phyloP scores from a whole-genome alignment of 2,329 filamentous ascomycete species.

The Chalara sp. region DNA sequence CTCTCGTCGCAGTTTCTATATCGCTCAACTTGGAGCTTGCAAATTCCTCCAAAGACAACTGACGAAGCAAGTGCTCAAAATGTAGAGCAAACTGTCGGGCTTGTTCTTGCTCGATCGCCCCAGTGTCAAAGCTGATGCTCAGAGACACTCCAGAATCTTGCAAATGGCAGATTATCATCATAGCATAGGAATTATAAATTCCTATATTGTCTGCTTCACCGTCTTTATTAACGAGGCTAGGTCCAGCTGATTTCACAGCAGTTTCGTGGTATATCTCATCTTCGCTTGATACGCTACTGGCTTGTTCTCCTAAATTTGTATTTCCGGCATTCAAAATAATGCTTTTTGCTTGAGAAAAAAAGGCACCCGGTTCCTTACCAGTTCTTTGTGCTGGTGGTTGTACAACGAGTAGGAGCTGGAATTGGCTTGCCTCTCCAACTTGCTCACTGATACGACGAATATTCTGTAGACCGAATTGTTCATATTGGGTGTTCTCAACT shows the following conservation, averaged over 20 bases:
- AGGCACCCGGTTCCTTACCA: not conserved
- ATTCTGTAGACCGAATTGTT: not conserved
- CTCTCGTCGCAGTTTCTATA: not conserved
- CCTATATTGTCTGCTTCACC: not conserved
- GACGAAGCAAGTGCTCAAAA: not conserved
- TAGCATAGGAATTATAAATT: not conserved
- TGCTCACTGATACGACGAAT: not conserved
- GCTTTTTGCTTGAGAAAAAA: not conserved
- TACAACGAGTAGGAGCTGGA: not conserved
- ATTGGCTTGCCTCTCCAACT: not conserved
- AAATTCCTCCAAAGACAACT: not conserved
- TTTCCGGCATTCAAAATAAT: not conserved
- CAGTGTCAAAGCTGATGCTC: not conserved
- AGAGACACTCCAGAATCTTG: not conserved
- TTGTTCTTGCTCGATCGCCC: not conserved
- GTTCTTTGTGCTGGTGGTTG: not conserved
- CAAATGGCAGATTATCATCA: not conserved
- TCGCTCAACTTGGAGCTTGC: not conserved
- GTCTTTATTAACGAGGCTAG: not conserved
- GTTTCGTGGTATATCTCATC: too few species aligned
- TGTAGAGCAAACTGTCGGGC: not conserved
- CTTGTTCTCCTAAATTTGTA: too few species aligned
- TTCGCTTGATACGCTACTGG: too few species aligned
- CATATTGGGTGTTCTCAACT: not conserved
- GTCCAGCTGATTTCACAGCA: not conserved